A percentile compares a stretch with the other conserved stretches of the same genome.
Conservation (phyloP, 768 basidiomycete species). For the Cystobasidium ongulense region DNA sequence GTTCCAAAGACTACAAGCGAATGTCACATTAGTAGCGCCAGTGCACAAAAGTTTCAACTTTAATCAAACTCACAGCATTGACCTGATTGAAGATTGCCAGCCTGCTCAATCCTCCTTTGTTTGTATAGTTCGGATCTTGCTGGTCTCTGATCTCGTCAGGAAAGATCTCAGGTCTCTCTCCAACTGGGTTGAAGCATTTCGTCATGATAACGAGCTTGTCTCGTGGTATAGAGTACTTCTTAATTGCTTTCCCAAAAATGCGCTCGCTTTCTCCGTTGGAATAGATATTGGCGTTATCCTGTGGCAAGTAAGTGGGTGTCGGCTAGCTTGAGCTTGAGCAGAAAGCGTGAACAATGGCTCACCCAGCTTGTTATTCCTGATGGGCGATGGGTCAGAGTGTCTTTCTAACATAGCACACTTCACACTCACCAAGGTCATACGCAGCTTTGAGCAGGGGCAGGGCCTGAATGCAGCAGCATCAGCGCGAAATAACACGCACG, state of each 20-base stretch:
- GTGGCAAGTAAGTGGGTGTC: too few relatives aligned
- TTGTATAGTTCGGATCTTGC: slow-evolving; percentile 51
- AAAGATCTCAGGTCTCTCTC: slow-evolving; percentile 6
- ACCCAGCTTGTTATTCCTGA: slow-evolving; percentile 57
- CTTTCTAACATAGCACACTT: background rate
- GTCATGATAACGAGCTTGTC: slow-evolving; percentile 70
- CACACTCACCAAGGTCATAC: slow-evolving; percentile 5
- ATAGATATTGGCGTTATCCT: slow-evolving; percentile 45
- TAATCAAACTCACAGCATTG: slow-evolving; percentile 43
- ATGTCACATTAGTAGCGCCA: background rate
- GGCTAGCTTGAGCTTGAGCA: too few relatives aligned
- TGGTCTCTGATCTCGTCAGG: slow-evolving; percentile 10
- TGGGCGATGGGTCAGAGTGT: background rate
- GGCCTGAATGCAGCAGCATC: slow-evolving; percentile 49
- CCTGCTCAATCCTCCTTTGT: slow-evolving; percentile 48
- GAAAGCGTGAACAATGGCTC: slow-evolving; percentile 44
- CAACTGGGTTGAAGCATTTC: slow-evolving; percentile 50
- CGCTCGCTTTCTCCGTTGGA: slow-evolving; percentile 60
- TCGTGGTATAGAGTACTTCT: slow-evolving; percentile 57
- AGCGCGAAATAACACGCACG: slow-evolving; percentile 39
- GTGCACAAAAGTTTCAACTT: background rate
- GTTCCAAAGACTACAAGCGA: slow-evolving; percentile 48
- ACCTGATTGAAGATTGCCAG: slow-evolving; percentile 62
- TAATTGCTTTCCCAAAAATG: slow-evolving; percentile 64
- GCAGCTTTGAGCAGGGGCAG: slow-evolving; percentile 24